These are phyloP conservation scores for Blastobotrys indianensis DNA, from an alignment of 1,139 yeast genomes.

Conservation along the genomic window DNA sequence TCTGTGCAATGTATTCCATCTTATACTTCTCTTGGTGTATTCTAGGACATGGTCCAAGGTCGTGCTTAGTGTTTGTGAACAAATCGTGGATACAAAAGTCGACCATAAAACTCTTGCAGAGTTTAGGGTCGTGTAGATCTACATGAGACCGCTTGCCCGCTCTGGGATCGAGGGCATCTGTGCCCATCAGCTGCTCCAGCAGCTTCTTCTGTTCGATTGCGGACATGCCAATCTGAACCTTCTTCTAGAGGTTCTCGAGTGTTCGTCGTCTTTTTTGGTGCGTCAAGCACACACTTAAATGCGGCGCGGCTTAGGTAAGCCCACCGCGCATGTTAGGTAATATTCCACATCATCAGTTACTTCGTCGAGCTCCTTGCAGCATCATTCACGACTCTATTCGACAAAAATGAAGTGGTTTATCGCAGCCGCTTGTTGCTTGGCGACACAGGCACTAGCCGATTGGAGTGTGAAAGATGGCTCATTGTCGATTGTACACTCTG, in stretches of 20 bases:
- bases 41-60: constrained; percentile 73
- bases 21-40: constrained; percentile 73
- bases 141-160: constrained; percentile 29
- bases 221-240: constrained; percentile 13
- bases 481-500: constrained; percentile 31
- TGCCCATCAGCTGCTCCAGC: constrained; percentile 79
- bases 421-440: constrained; percentile 7
- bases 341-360: no score
- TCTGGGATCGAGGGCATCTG: constrained; percentile 38
- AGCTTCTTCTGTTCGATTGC: constrained; percentile 72
- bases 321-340: no score
- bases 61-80: constrained; percentile 77
- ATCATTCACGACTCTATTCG: not conserved
- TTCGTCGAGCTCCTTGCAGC: not conserved
- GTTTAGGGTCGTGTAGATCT: constrained; percentile 53
- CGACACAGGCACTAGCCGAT: constrained; percentile 21
- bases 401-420: constrained; percentile 8
- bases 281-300: not conserved
- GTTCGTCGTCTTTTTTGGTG: not conserved
- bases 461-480: constrained; percentile 28
- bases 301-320: no score
- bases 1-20: constrained; percentile 58
- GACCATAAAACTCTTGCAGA: constrained; percentile 76
- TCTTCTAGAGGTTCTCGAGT: not conserved
- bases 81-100: constrained; percentile 89